Evolutionary conservation across 768 basidiomycete genomes (phyloP).

Genomic region (Nevesoporus exiguus): DNA sequence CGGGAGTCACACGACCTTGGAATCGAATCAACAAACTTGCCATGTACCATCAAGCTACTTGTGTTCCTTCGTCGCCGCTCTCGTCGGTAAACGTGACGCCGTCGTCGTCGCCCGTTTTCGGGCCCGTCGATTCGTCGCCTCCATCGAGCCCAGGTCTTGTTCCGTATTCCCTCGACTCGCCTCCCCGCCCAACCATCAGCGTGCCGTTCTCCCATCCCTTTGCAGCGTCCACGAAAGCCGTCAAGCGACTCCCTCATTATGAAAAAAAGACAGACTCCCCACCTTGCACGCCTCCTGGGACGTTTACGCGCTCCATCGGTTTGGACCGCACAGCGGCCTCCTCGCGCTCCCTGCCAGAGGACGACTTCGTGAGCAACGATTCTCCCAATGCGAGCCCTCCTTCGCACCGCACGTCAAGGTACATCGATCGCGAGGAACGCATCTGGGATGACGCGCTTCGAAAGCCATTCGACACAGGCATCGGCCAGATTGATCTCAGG

Average conservation of each 20-base stretch:
- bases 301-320: slow-evolving; percentile 15
- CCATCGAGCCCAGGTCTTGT: slow-evolving; percentile 32
- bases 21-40: neutral
- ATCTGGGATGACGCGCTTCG: slow-evolving; percentile 50
- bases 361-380: slow-evolving; percentile 17
- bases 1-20: slow-evolving; percentile 9
- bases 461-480: slow-evolving; percentile 43
- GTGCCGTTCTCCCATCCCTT: slow-evolving; percentile 43
- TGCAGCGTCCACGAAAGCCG: slow-evolving; percentile 54
- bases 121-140: slow-evolving; percentile 37
- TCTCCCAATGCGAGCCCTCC: slow-evolving; percentile 11
- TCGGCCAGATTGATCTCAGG: slow-evolving; percentile 55
- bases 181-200: slow-evolving; percentile 15
- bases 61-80: neutral
- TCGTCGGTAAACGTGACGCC: slow-evolving; percentile 40
- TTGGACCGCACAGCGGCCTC: slow-evolving; percentile 5
- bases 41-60: slow-evolving; percentile 12
- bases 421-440: slow-evolving; percentile 31
- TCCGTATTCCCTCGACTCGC: slow-evolving; percentile 31
- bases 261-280: slow-evolving; percentile 36
- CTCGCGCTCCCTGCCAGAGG: slow-evolving; percentile 26
- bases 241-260: slow-evolving; percentile 40
- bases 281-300: slow-evolving; percentile 23
- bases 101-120: slow-evolving; percentile 45
- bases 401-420: slow-evolving; percentile 12